A percentile compares a stretch with the other conserved stretches of the same genome.
These are phyloP conservation scores for Fusarium buharicum DNA, from an alignment of 2,329 filamentous ascomycete species.

Conservation along the genomic window DNA sequence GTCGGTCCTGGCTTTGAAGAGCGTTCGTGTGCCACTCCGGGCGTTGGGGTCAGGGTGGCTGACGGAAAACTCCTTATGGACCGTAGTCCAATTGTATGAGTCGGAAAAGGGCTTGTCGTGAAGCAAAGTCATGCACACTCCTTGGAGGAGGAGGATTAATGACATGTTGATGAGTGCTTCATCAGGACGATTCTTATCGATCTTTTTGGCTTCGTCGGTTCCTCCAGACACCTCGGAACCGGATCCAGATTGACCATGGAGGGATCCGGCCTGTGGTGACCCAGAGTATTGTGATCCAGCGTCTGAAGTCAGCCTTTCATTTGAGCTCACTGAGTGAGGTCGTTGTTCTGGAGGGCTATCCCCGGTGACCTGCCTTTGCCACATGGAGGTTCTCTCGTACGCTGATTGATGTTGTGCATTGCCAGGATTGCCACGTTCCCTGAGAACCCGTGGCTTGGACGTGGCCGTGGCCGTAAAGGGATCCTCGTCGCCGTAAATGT, in stretches of 20 bases:
- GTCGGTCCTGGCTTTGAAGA: background rate
- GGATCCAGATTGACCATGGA: background rate
- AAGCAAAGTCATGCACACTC: background rate
- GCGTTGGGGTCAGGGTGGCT: background rate
- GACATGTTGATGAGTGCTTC: conserved; percentile 20
- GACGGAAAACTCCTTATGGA: background rate
- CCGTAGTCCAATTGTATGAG: background rate
- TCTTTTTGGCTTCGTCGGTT: background rate
- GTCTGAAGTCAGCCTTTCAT: no score
- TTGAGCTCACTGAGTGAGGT: no score
- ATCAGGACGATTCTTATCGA: conserved; percentile 8
- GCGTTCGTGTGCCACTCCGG: background rate
- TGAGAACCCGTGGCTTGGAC: no score
- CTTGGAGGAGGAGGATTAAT: conserved; percentile 6
- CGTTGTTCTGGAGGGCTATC: no score
- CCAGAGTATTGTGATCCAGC: no score
- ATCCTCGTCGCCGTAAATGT: no score
- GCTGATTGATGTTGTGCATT: no score
- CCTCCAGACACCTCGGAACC: background rate
- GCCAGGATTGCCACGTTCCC: no score
- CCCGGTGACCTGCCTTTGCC: no score
- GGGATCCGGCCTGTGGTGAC: background rate
- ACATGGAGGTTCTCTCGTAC: no score
- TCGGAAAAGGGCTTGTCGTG: background rate
- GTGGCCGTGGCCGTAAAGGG: no score